A percentile compares a stretch with the other conserved stretches of the same genome.
Evolutionary conservation across 73 alveolate genomes (phyloP).

Genomic region (Symbiodinium natans): DNA sequence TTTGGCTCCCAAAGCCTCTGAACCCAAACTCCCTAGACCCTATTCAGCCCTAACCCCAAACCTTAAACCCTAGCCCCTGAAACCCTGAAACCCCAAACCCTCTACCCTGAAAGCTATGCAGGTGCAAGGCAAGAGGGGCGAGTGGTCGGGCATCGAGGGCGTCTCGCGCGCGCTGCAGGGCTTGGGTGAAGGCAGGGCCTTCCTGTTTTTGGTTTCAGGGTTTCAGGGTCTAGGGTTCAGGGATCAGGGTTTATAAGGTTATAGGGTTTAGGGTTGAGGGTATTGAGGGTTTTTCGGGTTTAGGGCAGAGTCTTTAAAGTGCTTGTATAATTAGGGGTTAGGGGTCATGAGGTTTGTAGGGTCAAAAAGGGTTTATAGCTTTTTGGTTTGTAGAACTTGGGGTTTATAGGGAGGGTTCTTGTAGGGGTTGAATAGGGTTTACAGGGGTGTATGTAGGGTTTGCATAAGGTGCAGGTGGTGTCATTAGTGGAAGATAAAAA

Average conservation of each 20-base stretch:
- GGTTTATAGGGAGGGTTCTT: no score
- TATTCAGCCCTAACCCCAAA: neutral
- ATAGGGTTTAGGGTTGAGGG: neutral
- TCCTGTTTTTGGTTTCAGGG: no score
- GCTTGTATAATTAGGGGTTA: neutral
- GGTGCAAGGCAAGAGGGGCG: neutral
- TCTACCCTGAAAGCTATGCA: neutral
- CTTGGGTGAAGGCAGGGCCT: neutral
- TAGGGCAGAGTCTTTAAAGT: neutral
- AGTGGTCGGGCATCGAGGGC: conserved; percentile 7
- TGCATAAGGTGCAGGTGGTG: no score
- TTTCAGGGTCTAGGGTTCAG: neutral
- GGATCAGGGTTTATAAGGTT: neutral
- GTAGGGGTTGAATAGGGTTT: no score
- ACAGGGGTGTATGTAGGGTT: no score
- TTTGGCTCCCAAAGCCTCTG: neutral
- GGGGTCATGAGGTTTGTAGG: no score
- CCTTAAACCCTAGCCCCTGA: neutral
- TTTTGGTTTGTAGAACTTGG: no score
- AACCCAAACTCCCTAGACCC: neutral
- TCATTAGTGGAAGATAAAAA: no score
- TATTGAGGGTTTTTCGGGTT: neutral
- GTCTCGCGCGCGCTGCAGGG: neutral
- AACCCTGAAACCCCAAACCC: neutral
- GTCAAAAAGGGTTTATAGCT: no score